A percentile compares a stretch with the other conserved stretches of the same genome.
These are phyloP conservation scores for Hordeum pubiflorum DNA, from an alignment of 202 grass and related monocot species.

Conservation along the genomic window DNA sequence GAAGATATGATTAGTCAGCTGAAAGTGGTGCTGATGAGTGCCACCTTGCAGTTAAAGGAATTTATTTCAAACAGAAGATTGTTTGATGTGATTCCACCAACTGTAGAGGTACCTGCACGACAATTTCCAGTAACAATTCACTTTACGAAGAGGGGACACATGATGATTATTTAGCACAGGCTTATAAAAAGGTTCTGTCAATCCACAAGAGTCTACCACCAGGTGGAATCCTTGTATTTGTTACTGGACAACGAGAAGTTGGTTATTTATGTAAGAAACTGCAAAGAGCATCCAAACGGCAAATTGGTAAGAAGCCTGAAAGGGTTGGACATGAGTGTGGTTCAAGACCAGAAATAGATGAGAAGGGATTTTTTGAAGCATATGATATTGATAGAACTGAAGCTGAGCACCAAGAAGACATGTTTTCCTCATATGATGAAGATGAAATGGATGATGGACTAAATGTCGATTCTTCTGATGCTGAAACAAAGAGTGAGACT, in stretches of 20 bases:
- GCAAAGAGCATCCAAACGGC: slow-evolving; percentile 37
- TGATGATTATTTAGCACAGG: slow-evolving; percentile 70
- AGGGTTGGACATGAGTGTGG: neutral
- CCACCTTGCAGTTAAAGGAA: slow-evolving; percentile 75
- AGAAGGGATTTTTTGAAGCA: slow-evolving; percentile 74
- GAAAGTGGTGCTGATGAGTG: slow-evolving; percentile 84
- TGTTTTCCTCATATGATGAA: slow-evolving; percentile 35
- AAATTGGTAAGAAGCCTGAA: slow-evolving; percentile 29
- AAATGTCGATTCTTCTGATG: slow-evolving; percentile 53
- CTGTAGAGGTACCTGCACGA: slow-evolving; percentile 62
- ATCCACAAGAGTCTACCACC: slow-evolving; percentile 80
- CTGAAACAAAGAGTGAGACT: slow-evolving; percentile 42
- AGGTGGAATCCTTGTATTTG: slow-evolving; percentile 88
- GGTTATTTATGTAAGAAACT: slow-evolving; percentile 70
- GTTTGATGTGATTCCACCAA: slow-evolving; percentile 58
- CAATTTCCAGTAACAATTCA: slow-evolving; percentile 72
- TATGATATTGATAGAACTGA: slow-evolving; percentile 35
- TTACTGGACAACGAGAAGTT: slow-evolving; percentile 78
- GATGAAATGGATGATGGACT: slow-evolving; percentile 37
- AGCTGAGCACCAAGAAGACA: slow-evolving; percentile 12
- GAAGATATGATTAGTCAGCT: slow-evolving; percentile 57
- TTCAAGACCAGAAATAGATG: slow-evolving; percentile 37
- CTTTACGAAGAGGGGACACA: slow-evolving; percentile 64
- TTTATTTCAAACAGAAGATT: slow-evolving; percentile 75
- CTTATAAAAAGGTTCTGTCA: slow-evolving; percentile 78